Evolutionary conservation across 805 yeast genomes (phyloP).

Genomic region (Saccharomyces mikatae): DNA sequence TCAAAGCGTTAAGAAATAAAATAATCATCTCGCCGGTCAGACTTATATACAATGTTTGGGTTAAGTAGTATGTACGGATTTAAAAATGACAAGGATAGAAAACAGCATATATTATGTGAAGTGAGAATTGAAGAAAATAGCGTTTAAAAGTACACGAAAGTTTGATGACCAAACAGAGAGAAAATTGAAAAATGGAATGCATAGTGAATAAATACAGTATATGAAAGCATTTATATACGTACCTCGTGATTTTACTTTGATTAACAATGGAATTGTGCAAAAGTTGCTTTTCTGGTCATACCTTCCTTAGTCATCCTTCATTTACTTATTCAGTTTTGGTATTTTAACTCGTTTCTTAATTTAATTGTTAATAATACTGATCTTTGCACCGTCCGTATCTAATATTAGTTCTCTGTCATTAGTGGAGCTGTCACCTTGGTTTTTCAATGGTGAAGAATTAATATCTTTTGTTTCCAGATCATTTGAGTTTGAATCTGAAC

Average conservation of each 20-base stretch:
- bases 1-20: not conserved
- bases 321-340: not conserved
- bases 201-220: not conserved
- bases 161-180: not conserved
- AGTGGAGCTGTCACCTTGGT: slow-evolving; percentile 7
- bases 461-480: slow-evolving; percentile 12
- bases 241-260: not conserved
- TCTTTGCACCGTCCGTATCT: slow-evolving; percentile 28
- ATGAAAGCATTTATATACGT: not conserved
- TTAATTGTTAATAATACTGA: slow-evolving; percentile 22
- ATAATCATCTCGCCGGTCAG: not conserved
- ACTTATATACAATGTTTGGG: not conserved
- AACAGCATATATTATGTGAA: not conserved
- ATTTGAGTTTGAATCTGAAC: not conserved
- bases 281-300: not conserved
- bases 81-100: not conserved
- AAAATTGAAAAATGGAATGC: not conserved
- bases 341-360: not conserved
- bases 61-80: not conserved
- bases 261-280: not conserved
- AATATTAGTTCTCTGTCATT: slow-evolving; percentile 19
- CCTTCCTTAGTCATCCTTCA: not conserved
- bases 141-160: not conserved
- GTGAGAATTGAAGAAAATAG: not conserved
- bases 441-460: slow-evolving; percentile 24